Conservation (phyloP, 2,329 filamentous ascomycete genomes). For the Aspergillus pseudoterreus region DNA sequence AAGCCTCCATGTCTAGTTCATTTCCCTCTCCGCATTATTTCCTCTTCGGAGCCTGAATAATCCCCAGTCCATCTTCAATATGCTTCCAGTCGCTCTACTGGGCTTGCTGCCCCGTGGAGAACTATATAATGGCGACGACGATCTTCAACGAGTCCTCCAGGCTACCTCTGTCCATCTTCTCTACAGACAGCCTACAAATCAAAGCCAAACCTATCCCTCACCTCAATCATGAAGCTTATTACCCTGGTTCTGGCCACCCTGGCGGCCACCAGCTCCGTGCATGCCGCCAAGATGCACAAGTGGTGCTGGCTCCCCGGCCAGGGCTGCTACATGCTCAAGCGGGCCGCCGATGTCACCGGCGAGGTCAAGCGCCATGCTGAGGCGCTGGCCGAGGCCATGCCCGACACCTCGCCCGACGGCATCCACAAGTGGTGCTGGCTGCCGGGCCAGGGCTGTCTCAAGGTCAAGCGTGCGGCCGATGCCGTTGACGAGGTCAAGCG, state of each 20-base stretch:
- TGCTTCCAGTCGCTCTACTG: too few species aligned
- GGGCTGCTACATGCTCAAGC: conserved; percentile 27
- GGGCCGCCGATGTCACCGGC: conserved; percentile 20
- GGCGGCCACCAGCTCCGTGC: conserved; percentile 32
- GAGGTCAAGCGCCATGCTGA: conserved; percentile 32
- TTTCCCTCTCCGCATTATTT: too few species aligned
- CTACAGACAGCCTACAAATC: neutral
- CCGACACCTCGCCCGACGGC: conserved; percentile 20
- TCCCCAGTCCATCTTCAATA: too few species aligned
- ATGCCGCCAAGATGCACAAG: conserved; percentile 26
- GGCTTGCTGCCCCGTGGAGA: too few species aligned
- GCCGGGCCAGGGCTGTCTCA: conserved; percentile 47
- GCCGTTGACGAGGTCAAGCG: conserved; percentile 54
- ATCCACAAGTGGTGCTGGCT: conserved; percentile 31
- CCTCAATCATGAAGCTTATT: conserved; percentile 46
- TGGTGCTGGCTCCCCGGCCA: conserved; percentile 30
- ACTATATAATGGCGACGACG: too few species aligned
- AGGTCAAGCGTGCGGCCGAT: conserved; percentile 61
- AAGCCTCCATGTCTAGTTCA: too few species aligned
- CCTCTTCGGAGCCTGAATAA: too few species aligned
- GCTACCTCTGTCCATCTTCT: neutral
- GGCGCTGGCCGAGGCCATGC: conserved; percentile 29
- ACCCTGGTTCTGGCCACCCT: conserved; percentile 40
- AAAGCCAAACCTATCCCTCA: neutral
- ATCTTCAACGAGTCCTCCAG: neutral